Evolutionary conservation across 2,329 filamentous ascomycete species (phyloP).

Genomic region (Fusarium buxicola): DNA sequence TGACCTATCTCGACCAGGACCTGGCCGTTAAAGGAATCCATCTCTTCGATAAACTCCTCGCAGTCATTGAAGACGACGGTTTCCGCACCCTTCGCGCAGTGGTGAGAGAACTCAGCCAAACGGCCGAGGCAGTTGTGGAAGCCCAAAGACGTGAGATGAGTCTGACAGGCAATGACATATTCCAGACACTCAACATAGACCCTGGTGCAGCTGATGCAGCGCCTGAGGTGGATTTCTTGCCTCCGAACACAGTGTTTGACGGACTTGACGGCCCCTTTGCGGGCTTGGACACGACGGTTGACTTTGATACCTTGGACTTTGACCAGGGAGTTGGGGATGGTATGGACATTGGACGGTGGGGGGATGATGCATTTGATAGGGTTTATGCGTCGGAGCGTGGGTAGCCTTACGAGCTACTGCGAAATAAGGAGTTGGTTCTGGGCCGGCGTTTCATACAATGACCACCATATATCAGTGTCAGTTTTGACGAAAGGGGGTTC

Average conservation of each 20-base stretch:
- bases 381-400: conserved; percentile 8
- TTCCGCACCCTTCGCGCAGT: conserved; percentile 30
- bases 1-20: conserved; percentile 45
- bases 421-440: too few relatives aligned
- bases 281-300: background rate
- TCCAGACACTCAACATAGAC: conserved; percentile 8
- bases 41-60: conserved; percentile 45
- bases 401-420: too few relatives aligned
- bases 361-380: conserved; percentile 8
- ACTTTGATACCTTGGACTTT: conserved; percentile 17
- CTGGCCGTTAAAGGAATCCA: conserved; percentile 44
- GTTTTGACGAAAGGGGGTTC: too few relatives aligned
- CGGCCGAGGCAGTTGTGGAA: conserved; percentile 32
- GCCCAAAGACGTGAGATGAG: conserved; percentile 11
- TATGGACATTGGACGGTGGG: conserved; percentile 3
- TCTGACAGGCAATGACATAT: conserved; percentile 1
- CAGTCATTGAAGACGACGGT: conserved; percentile 29
- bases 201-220: background rate
- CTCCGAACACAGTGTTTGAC: conserved; percentile 11
- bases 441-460: too few relatives aligned
- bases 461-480: too few relatives aligned
- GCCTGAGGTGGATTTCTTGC: conserved; percentile 23
- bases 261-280: conserved; percentile 27
- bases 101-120: conserved; percentile 36
- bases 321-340: conserved; percentile 6